Evolutionary conservation across 1,284 basidiomycete genomes (phyloP).

Genomic region (Heliocybe sulcata): DNA sequence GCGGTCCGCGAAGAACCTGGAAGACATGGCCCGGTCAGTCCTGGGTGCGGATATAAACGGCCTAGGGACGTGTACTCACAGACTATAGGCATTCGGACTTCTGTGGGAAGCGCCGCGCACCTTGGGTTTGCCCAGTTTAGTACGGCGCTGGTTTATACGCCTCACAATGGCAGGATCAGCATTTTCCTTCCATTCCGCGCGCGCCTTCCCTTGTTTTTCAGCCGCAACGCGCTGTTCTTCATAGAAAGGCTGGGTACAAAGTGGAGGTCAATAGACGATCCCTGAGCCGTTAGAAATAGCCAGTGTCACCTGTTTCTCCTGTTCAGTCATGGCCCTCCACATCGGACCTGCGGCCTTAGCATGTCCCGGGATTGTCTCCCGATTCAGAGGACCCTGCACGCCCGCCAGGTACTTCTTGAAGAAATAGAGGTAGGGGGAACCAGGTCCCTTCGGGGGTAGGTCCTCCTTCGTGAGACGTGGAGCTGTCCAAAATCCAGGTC

Average conservation of each 20-base stretch:
- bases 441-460: background rate
- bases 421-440: background rate
- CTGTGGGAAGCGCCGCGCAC: background rate
- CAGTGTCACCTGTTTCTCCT: background rate
- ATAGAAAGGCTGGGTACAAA: background rate
- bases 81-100: background rate
- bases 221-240: background rate
- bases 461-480: background rate
- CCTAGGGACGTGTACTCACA: too few relatives aligned
- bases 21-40: too few relatives aligned
- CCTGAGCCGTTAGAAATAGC: background rate
- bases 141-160: background rate
- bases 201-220: background rate
- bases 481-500: background rate
- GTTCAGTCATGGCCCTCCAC: background rate
- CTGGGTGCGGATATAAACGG: too few relatives aligned
- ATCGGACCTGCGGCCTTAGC: background rate
- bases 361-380: background rate
- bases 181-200: background rate
- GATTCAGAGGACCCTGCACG: background rate
- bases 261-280: background rate
- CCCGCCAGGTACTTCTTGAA: background rate
- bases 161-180: background rate
- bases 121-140: background rate
- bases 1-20: too few relatives aligned